A percentile compares a stretch with the other conserved stretches of the same genome.
Evolutionary conservation across 169 alveolate genomes (phyloP).

Genomic region (Plasmodium vivax): DNA sequence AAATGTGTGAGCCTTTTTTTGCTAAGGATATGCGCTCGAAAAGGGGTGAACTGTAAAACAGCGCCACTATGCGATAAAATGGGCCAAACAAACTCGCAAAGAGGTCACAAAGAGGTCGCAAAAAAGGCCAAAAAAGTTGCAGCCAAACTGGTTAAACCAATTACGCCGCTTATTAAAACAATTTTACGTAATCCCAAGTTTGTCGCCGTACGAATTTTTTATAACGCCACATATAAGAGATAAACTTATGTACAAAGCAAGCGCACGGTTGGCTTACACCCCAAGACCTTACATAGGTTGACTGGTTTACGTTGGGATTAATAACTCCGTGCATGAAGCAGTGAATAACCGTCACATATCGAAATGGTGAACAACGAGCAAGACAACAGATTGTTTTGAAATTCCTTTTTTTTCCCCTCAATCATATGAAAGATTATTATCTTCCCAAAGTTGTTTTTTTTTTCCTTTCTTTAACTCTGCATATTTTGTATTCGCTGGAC

Average conservation of each 20-base stretch:
- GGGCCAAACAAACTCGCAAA: not conserved
- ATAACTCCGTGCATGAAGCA: not conserved
- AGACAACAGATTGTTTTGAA: not conserved
- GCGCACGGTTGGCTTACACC: not conserved
- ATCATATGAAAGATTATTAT: not conserved
- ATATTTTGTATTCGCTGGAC: not conserved
- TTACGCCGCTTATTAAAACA: not conserved
- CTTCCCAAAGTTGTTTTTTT: not conserved
- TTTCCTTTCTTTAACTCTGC: not conserved
- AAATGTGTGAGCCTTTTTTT: not conserved
- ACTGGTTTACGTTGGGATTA: not conserved
- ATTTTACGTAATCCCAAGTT: not conserved
- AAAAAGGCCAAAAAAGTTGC: not conserved
- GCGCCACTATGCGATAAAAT: not conserved
- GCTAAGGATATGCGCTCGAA: not conserved
- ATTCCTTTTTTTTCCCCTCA: not conserved
- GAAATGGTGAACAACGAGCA: not conserved
- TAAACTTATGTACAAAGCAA: not conserved
- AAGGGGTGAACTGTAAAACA: not conserved
- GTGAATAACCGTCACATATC: not conserved
- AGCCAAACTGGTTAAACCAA: not conserved
- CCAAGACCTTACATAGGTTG: not conserved
- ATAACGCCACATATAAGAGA: not conserved
- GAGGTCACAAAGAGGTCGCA: not conserved
- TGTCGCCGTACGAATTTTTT: not conserved